Evolutionary conservation across 2,329 filamentous ascomycete genomes (phyloP), one percentile per base, ranked within the genome.

Genomic region (Colletotrichum chlorophyti): DNA sequence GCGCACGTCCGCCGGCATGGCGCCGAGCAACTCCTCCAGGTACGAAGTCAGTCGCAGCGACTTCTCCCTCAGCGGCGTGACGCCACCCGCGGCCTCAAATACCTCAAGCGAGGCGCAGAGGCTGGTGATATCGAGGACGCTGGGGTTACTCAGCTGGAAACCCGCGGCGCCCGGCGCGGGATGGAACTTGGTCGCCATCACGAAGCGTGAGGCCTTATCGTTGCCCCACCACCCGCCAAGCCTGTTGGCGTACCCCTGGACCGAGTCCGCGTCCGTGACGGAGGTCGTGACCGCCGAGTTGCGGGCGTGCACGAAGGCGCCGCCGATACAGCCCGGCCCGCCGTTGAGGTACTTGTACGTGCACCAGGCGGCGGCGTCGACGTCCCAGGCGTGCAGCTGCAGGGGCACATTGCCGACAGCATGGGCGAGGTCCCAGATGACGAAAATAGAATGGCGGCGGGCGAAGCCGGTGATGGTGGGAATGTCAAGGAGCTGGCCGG

Each of bases 291-390:
- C 86, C 21, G 72, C 71, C 35, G 89, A 86, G 69, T 96, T 89
- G 34, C 78, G 80, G 69, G 91, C 85, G 71, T 97, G 91, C 8
- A 97, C 89, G 64, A 93, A 97, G 1, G 89, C 78, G 0, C 89
- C 92, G 1, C 85, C 91, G 63, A 96, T 96, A 14, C 87, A 83
- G 4, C 93, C 93, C 0, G 93, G 91, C 0, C 93, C 93, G 23
- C 88, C 87, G 70, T 96, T 96, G 71, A 96, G 83, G 76, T 97
- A 97, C 76, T 97, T 97, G 81, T 97, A 97, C 15, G 89, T 93
- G 74, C 93, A 97, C 93, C 93, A 97, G 51, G 85, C 91, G 14
- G 93, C 93, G 67, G 96, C 96, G 72, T 97, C 93, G 29, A 96
- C 91, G 64, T 90, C 83, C 93, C 93, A 97, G 66, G 94, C 91